Evolutionary conservation across 2,329 filamentous ascomycete species (phyloP), one percentile per base, ranked within the genome.

Genomic region (Trichoderma atroviride): DNA sequence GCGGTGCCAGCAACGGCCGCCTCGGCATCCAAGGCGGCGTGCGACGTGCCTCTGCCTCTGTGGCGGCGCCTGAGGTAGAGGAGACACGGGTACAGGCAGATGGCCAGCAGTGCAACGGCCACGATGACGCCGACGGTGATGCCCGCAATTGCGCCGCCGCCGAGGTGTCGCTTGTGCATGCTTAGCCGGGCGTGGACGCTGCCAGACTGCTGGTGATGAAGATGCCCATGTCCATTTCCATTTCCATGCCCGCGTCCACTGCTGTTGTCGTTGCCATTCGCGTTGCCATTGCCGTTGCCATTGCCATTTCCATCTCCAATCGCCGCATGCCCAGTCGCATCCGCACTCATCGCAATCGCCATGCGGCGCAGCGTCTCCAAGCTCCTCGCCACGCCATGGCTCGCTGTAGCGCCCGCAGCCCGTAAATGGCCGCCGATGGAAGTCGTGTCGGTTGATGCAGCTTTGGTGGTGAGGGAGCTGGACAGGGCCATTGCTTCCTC

Each of bases 1-100:
- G 40, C 53, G 10, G 37, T 14, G n/a, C 73, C 71, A 50, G 71
- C 72, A 53, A 74, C 71, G 61, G 74, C 76, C 29, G 73, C 74
- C 73, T 82, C 80, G 33, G 73, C 71, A 68, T 81, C 79, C 59
- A 73, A 70, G 14, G 70, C 65, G 50, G 71, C 70, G n/a, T 57
- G 69, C 22, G 73, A 47, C 24, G 73, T 50, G 55, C 58, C 71
- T 60, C 74, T 72, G 65, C 60, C 71, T 61, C 74, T 72, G 65
- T 70, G 74, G 43, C 75, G 74, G 59, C 75, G 76, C 69, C 75
- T 80, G 63, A 78, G 73, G 56, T 78, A 73, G 58, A 82, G 73
- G 47, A 82, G 70, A 66, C 82, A 75, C 16, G 81, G 81, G 65
- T 82, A 82, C 50, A 81, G 76, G 64, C 81, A 82, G 43, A 82